phyloP scores from a whole-genome alignment of 2,329 filamentous ascomycete species.

The Curvularia sp. region DNA sequence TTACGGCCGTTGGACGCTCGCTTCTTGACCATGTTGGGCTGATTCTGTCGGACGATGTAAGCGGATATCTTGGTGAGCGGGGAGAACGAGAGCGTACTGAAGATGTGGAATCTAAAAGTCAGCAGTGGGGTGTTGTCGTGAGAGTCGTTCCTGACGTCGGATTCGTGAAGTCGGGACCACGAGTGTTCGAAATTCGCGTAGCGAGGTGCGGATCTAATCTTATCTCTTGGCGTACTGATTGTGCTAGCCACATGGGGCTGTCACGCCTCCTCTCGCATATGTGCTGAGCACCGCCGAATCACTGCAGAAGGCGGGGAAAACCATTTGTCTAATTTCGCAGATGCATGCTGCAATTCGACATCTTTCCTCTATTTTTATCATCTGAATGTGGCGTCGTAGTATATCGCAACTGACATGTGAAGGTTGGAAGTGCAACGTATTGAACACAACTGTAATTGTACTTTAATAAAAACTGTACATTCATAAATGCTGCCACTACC shows the following conservation, averaged over 20 bases:
- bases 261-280: background rate
- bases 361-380: background rate
- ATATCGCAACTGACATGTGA: background rate
- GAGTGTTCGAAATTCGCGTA: slow-evolving; percentile 38
- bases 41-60: slow-evolving; percentile 50
- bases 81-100: slow-evolving; percentile 39
- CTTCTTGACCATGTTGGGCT: slow-evolving; percentile 77
- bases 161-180: slow-evolving; percentile 23
- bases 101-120: slow-evolving; percentile 49
- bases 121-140: slow-evolving; percentile 47
- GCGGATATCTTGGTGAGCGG: slow-evolving; percentile 13
- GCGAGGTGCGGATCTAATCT: slow-evolving; percentile 40
- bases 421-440: background rate
- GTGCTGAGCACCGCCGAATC: background rate
- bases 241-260: slow-evolving; percentile 9
- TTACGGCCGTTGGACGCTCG: slow-evolving; percentile 88
- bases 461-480: background rate
- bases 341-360: background rate
- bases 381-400: background rate
- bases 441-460: background rate
- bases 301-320: background rate
- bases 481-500: background rate
- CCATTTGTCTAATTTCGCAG: background rate
- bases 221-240: slow-evolving; percentile 37
- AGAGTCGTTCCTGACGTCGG: slow-evolving; percentile 32